Conservation (phyloP, 257 asterid genomes). For the Solanum stenotomum region DNA sequence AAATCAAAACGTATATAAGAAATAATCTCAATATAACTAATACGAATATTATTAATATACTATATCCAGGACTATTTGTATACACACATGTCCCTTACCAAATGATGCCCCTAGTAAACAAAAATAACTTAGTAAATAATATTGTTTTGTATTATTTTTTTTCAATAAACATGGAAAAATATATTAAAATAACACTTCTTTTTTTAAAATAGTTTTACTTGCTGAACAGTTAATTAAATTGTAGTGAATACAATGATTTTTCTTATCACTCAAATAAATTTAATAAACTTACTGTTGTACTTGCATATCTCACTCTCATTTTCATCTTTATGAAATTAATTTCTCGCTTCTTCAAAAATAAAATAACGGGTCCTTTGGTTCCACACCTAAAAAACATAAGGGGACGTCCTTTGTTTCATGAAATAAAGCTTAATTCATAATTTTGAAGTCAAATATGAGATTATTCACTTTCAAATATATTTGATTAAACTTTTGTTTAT, state of each 20-base stretch:
- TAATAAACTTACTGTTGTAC: conserved; percentile 21
- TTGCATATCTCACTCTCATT: not conserved
- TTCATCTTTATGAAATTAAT: not conserved
- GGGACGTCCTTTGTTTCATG: not conserved
- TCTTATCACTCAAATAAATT: conserved; percentile 50
- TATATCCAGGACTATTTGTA: no score
- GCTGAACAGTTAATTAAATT: conserved; percentile 17
- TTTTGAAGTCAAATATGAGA: not conserved
- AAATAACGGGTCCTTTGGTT: not conserved
- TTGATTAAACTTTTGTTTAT: not conserved
- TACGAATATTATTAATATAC: not conserved
- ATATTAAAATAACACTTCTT: no score
- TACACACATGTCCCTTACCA: not conserved
- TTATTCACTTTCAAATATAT: not conserved
- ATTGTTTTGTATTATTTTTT: no score
- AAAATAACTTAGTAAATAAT: not conserved
- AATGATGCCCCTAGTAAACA: not conserved
- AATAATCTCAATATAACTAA: not conserved
- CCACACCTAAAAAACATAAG: not conserved
- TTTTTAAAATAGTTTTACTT: not conserved
- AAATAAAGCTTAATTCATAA: not conserved
- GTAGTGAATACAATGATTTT: conserved; percentile 48
- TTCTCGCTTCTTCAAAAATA: not conserved
- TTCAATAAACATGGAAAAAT: no score
- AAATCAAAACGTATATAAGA: not conserved